Percentiles rank a stretch among this genome's conserved stretches.
phyloP scores from a whole-genome alignment of 352 stramenopile genomes.

The Elongisporangium undulatum region DNA sequence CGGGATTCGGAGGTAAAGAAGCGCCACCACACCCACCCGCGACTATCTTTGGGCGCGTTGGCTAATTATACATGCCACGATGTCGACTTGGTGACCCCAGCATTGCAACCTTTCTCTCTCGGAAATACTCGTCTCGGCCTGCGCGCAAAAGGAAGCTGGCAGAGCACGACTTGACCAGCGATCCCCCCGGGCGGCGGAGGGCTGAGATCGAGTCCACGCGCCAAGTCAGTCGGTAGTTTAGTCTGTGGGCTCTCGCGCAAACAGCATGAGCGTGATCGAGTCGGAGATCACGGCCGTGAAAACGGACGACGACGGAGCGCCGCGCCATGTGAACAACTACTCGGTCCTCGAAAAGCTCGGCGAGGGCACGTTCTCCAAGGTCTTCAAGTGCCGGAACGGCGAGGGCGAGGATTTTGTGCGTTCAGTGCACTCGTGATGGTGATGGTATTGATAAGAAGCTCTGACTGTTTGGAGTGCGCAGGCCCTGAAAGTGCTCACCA shows the following conservation, averaged over 20 bases:
- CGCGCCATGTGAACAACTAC: slow-evolving; percentile 76
- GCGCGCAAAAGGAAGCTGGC: background rate
- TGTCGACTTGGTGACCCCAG: background rate
- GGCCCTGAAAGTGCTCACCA: slow-evolving; percentile 84
- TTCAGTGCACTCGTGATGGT: background rate
- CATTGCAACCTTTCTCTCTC: background rate
- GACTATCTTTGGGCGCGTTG: background rate
- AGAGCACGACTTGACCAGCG: background rate
- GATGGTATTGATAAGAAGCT: background rate
- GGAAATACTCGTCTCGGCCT: background rate
- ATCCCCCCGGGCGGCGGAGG: background rate
- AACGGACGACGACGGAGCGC: slow-evolving; percentile 47
- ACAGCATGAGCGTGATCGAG: slow-evolving; percentile 50
- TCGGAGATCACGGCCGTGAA: slow-evolving; percentile 57
- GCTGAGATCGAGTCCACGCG: too few relatives aligned
- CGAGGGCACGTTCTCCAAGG: slow-evolving; percentile 76
- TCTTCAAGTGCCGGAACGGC: slow-evolving; percentile 59
- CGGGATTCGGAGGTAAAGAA: background rate
- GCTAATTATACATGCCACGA: background rate
- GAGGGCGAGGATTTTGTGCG: slow-evolving; percentile 49
- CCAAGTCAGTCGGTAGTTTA: background rate
- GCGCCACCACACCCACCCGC: too few relatives aligned
- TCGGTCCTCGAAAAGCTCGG: slow-evolving; percentile 54
- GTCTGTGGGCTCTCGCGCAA: too few relatives aligned
- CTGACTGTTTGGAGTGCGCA: slow-evolving; percentile 9